A percentile compares a stretch with the other conserved stretches of the same genome.
phyloP scores from a whole-genome alignment of 805 yeast species.

The Candida suzukii region DNA sequence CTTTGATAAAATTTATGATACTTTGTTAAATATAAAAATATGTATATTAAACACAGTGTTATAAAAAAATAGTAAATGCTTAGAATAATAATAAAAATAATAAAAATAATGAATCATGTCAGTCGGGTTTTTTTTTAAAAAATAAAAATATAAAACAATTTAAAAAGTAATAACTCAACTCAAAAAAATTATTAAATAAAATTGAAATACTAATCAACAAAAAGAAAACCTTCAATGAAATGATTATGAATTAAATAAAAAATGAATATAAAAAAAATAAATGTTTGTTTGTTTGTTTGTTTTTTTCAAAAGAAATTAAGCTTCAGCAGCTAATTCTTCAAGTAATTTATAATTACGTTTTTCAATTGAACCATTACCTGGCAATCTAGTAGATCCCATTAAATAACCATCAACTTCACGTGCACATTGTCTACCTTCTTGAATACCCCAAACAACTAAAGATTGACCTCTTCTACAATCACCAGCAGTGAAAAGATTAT shows the following conservation, averaged over 20 bases:
- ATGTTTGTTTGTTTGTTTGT: not conserved
- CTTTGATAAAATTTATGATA: too few species aligned
- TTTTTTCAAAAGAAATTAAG: conserved; percentile 17
- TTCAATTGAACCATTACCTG: conserved; percentile 90
- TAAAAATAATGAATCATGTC: too few species aligned
- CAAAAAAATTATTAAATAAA: not conserved
- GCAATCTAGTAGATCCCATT: conserved; percentile 74
- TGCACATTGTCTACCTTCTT: conserved; percentile 99
- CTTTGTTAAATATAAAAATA: too few species aligned
- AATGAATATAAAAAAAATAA: not conserved
- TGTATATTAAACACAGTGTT: too few species aligned
- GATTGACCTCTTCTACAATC: conserved; percentile 99
- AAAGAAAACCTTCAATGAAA: not conserved
- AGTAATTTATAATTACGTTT: conserved; percentile 73
- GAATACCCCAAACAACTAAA: conserved; percentile 98
- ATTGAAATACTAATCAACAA: not conserved
- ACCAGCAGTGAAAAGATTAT: conserved; percentile 89
- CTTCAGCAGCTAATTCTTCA: conserved; percentile 68
- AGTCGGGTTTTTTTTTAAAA: too few species aligned
- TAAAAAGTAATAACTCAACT: not conserved
- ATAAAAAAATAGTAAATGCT: too few species aligned
- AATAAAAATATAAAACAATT: not conserved
- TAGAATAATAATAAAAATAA: too few species aligned
- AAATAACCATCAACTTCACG: conserved; percentile 79
- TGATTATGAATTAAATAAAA: not conserved